A percentile compares a stretch with the other conserved stretches of the same genome.
Conservation (phyloP, 2,329 filamentous ascomycete species). For the Nigrospora oryzae region DNA sequence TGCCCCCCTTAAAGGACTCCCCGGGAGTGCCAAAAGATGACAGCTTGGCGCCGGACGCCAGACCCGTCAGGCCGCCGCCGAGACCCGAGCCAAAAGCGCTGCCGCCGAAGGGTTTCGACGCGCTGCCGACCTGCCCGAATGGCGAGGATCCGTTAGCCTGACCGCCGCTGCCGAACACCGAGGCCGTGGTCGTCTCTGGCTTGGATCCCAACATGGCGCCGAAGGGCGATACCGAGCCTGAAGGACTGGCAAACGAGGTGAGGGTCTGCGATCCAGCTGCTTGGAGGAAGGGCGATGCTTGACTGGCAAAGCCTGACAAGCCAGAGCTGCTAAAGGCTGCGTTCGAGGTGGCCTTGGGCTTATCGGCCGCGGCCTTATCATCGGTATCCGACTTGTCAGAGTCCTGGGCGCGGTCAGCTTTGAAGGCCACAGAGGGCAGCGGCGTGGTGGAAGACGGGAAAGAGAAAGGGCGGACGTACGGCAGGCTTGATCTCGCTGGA, state of each 20-base stretch:
- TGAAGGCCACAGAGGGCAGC: conserved; percentile 1
- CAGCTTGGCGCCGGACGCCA: conserved; percentile 37
- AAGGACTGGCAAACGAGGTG: conserved; percentile 37
- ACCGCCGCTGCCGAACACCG: conserved; percentile 37
- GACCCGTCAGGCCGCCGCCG: conserved; percentile 25
- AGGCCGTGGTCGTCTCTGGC: conserved; percentile 29
- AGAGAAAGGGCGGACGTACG: conserved; percentile 17
- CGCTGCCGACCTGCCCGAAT: conserved; percentile 16
- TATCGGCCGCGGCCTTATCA: conserved; percentile 14
- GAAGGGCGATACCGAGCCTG: conserved; percentile 29
- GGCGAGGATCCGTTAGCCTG: conserved; percentile 17
- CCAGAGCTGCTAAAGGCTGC: conserved; percentile 56
- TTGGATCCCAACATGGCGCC: conserved; percentile 23
- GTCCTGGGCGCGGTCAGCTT: conserved; percentile 5
- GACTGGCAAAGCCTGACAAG: conserved; percentile 53
- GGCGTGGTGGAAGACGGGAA: neutral
- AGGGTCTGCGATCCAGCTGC: conserved; percentile 14
- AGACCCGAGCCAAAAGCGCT: conserved; percentile 41
- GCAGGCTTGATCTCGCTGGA: conserved; percentile 24
- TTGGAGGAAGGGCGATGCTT: conserved; percentile 37
- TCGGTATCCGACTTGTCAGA: conserved; percentile 4
- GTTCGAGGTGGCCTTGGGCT: conserved; percentile 33
- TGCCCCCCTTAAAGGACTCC: conserved; percentile 43
- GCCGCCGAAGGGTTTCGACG: conserved; percentile 21
- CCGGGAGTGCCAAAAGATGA: conserved; percentile 64